phyloP scores from a whole-genome alignment of 345 rosid genomes.

The Angophora floribunda region DNA sequence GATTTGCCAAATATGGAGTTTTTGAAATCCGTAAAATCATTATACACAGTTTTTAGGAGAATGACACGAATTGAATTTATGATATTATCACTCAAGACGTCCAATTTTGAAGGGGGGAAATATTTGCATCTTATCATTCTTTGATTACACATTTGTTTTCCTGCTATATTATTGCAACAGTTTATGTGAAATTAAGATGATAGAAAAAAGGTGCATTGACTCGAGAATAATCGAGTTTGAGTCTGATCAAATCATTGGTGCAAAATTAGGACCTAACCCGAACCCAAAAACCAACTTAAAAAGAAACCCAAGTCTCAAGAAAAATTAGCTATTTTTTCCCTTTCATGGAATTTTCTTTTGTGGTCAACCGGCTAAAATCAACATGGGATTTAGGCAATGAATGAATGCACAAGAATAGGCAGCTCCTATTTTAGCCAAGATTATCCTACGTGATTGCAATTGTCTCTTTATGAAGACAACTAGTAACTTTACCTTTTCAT shows the following conservation, averaged over 20 bases:
- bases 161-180: not conserved
- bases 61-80: not conserved
- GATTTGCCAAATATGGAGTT: not conserved
- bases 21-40: accelerated
- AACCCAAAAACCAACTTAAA: not conserved
- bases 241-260: not conserved
- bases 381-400: not conserved
- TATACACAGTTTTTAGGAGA: not conserved
- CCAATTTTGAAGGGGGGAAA: too few relatives aligned
- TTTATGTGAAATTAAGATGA: not conserved
- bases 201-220: not conserved
- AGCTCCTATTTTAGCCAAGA: not conserved
- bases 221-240: not conserved
- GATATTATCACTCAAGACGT: not conserved
- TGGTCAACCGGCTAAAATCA: not conserved
- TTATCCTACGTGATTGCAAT: not conserved
- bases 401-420: not conserved
- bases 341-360: not conserved
- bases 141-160: accelerated
- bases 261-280: not conserved
- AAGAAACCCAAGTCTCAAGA: not conserved
- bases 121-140: not conserved
- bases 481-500: not conserved
- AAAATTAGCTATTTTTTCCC: not conserved
- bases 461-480: not conserved